These are phyloP conservation scores for Hypoxylon sp. DNA, from an alignment of 2,329 filamentous ascomycete genomes.

Conservation along the genomic window DNA sequence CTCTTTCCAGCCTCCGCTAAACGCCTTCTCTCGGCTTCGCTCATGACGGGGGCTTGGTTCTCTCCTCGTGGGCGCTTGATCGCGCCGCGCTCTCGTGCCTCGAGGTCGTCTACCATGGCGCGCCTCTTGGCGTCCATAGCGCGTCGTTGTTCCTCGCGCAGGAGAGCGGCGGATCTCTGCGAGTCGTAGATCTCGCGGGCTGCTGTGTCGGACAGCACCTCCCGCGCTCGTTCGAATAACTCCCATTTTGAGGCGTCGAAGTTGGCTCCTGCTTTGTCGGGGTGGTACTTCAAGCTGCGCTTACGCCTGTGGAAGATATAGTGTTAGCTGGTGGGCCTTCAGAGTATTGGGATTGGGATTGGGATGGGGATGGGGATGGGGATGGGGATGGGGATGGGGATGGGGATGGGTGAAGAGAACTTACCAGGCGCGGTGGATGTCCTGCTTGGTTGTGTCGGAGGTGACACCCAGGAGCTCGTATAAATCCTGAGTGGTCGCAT, in stretches of 20 bases:
- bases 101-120: conserved; percentile 86
- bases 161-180: conserved; percentile 72
- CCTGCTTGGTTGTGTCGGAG: conserved; percentile 70
- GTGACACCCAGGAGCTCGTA: conserved; percentile 78
- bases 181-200: conserved; percentile 79
- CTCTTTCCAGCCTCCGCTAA: conserved; percentile 49
- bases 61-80: conserved; percentile 66
- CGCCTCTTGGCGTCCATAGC: conserved; percentile 77
- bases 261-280: conserved; percentile 82
- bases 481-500: conserved; percentile 74
- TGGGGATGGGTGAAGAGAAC: background rate
- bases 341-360: too few species aligned
- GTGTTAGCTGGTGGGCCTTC: conserved; percentile 5
- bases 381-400: background rate
- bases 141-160: conserved; percentile 75
- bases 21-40: conserved; percentile 44
- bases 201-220: conserved; percentile 76
- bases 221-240: conserved; percentile 83
- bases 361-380: background rate
- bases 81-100: conserved; percentile 73
- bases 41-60: conserved; percentile 44
- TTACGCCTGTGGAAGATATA: conserved; percentile 52
- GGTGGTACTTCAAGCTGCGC: conserved; percentile 88
- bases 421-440: conserved; percentile 79
- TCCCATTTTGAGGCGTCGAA: conserved; percentile 87